Base-by-base conservation (phyloP, 805 yeast genomes). In the Metschnikowia drakensbergensis region DNA sequence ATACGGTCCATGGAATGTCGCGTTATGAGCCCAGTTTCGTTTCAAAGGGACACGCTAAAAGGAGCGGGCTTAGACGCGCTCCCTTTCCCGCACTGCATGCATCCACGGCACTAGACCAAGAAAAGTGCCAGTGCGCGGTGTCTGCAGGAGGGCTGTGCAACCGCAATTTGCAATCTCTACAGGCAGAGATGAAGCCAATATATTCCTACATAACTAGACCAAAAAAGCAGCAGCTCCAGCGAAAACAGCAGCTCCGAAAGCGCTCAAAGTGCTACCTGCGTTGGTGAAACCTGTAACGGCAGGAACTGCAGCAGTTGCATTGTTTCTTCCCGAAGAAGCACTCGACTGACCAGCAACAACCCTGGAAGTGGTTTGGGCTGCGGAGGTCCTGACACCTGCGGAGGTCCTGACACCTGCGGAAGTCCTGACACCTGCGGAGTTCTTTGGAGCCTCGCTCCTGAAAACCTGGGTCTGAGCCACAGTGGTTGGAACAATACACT, bases 211-310 rank as follows among this genome's bases (percentile, higher is more conserved):
- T 17, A 27, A 10, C 41, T 28, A 52, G 7, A 45, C 29, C 43
- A 52, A 40, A 34, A 54, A 42, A 7, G 54, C 57, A 13, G 42
- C 55, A 23, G 50, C 40, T 1, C 54, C 57, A 30, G 49, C 36
- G 5, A 52, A 10, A 9, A 55, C 55, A 25, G 51, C 55, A 17
- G 40, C 32, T 8, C 55, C 57, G 17, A 35, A 9, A 3, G 37
- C 42, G 34, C 22, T 29, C 42, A 43, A 36, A 6, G 43, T 17
- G 35, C 42, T 45, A 3, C 36, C 45, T 3, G 48, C 51, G 49
- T 62, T 57, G 42, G 60, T 59, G 42, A 64, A 51, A 54, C 64
- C 62, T 34, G 54, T 53, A 47, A 66, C 72, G 30, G 72, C 56
- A 39, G 69, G 7, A n/a, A 28, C 58, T 26, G 68, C 60, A 37